These are phyloP conservation scores for Chlorella sorokiniana DNA, from an alignment of 139 green algal species.

Conservation along the genomic window DNA sequence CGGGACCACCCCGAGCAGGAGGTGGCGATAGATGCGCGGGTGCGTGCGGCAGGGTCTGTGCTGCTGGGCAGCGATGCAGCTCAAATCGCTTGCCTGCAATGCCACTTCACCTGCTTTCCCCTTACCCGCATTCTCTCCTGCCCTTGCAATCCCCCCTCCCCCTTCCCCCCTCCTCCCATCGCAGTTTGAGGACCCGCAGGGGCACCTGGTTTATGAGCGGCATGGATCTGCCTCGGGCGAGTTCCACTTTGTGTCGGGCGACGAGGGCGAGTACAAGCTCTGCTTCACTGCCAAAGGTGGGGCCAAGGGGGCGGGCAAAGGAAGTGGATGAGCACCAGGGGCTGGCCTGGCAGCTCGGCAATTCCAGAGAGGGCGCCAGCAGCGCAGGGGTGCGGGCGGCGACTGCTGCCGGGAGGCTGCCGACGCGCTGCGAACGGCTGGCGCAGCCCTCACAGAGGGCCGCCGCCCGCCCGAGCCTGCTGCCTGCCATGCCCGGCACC, in stretches of 20 bases:
- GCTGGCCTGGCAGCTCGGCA: too few species aligned
- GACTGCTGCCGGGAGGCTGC: too few species aligned
- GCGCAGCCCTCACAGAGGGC: too few species aligned
- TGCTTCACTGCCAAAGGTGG: constrained; percentile 83
- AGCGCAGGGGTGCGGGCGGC: too few species aligned
- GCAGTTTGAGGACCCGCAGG: constrained; percentile 38
- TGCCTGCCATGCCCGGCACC: background rate
- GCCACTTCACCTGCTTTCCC: background rate
- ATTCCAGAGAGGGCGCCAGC: too few species aligned
- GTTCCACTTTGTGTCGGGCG: constrained; percentile 82
- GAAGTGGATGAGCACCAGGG: background rate
- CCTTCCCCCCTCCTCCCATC: background rate
- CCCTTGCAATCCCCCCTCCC: background rate
- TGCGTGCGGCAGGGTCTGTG: background rate
- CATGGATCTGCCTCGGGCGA: constrained; percentile 46
- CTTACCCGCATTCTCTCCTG: background rate
- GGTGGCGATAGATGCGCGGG: constrained; percentile 24
- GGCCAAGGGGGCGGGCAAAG: background rate
- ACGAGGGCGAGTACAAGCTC: constrained; percentile 84
- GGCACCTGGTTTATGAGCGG: constrained; percentile 35
- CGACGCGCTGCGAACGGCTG: too few species aligned
- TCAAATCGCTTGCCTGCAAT: too few species aligned
- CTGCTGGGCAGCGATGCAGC: background rate
- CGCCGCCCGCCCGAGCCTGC: too few species aligned
- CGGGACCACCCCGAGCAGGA: background rate